A percentile compares a stretch with the other conserved stretches of the same genome.
Conservation (phyloP, 805 yeast genomes). For the Schizosaccharomyces lindneri region DNA sequence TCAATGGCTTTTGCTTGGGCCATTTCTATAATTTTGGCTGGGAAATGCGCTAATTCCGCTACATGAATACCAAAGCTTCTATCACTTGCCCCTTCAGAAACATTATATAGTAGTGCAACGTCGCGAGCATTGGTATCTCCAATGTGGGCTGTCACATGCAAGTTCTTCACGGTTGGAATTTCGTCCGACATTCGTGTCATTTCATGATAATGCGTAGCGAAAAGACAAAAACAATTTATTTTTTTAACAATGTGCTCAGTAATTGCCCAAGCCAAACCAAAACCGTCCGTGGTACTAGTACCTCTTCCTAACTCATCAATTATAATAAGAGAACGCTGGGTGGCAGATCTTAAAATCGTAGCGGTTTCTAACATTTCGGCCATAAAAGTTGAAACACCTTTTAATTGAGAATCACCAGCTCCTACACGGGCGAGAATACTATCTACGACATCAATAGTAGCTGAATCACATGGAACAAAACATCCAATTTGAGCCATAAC, state of each 20-base stretch:
- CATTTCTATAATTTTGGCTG: slow-evolving; percentile 71
- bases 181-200: slow-evolving; percentile 53
- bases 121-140: slow-evolving; percentile 16
- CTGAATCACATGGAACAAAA: slow-evolving; percentile 55
- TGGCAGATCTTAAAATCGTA: slow-evolving; percentile 57
- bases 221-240: slow-evolving; percentile 54
- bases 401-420: slow-evolving; percentile 90
- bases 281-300: slow-evolving; percentile 83
- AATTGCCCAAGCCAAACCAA: slow-evolving; percentile 93
- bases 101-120: slow-evolving; percentile 57
- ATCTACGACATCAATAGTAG: slow-evolving; percentile 67
- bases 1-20: slow-evolving; percentile 86
- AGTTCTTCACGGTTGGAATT: slow-evolving; percentile 37
- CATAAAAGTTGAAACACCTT: slow-evolving; percentile 90
- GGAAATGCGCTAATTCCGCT: slow-evolving; percentile 86
- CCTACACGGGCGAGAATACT: slow-evolving; percentile 93
- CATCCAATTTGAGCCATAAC: slow-evolving; percentile 77
- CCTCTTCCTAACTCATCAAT: slow-evolving; percentile 94
- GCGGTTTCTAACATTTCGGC: slow-evolving; percentile 92
- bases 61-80: slow-evolving; percentile 95
- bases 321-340: slow-evolving; percentile 53
- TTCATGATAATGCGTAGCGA: slow-evolving; percentile 96
- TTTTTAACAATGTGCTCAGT: slow-evolving; percentile 57
- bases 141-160: slow-evolving; percentile 84
- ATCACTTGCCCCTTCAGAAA: slow-evolving; percentile 88